Evolutionary conservation across 228 moss, liverwort and hornwort genomes (phyloP).

Genomic region (Sphagnum magellanicum): DNA sequence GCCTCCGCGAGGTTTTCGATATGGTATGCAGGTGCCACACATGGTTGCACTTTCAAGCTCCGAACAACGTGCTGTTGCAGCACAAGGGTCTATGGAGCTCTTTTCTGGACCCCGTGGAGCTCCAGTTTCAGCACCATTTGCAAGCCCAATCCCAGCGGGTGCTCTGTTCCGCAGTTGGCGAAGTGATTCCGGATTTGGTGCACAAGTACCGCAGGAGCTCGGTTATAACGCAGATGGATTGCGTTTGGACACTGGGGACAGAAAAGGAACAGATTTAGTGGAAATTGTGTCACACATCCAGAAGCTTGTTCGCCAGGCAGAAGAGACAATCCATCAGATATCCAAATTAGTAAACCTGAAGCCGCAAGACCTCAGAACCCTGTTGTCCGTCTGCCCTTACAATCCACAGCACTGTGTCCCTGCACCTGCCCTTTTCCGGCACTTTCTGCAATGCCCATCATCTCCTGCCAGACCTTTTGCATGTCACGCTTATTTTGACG

Average conservation of each 20-base stretch:
- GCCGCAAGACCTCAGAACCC: slow-evolving; percentile 5
- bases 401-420: slow-evolving; percentile 47
- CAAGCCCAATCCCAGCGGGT: slow-evolving; percentile 10
- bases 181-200: slow-evolving; percentile 10
- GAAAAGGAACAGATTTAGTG: slow-evolving; percentile 6
- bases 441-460: slow-evolving; percentile 59
- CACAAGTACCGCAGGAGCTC: not conserved
- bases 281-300: slow-evolving; percentile 29
- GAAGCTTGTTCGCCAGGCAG: slow-evolving; percentile 42
- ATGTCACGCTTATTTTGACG: slow-evolving; percentile 3
- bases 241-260: slow-evolving; percentile 2
- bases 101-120: not conserved
- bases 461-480: slow-evolving; percentile 14
- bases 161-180: slow-evolving; percentile 29
- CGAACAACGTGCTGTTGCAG: slow-evolving; percentile 10
- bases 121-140: slow-evolving; percentile 6
- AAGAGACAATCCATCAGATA: slow-evolving; percentile 42
- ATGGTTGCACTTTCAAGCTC: slow-evolving; percentile 4
- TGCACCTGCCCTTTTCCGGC: slow-evolving; percentile 52
- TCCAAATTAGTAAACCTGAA: slow-evolving; percentile 26
- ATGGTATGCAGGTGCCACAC: slow-evolving; percentile 1
- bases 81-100: slow-evolving; percentile 8
- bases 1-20: too few species aligned
- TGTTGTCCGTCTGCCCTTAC: slow-evolving; percentile 46
- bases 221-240: slow-evolving; percentile 1